Evolutionary conservation across 805 yeast species (phyloP), one percentile per base, ranked within the genome.

Genomic region (Sugiyamaella valdiviana): DNA sequence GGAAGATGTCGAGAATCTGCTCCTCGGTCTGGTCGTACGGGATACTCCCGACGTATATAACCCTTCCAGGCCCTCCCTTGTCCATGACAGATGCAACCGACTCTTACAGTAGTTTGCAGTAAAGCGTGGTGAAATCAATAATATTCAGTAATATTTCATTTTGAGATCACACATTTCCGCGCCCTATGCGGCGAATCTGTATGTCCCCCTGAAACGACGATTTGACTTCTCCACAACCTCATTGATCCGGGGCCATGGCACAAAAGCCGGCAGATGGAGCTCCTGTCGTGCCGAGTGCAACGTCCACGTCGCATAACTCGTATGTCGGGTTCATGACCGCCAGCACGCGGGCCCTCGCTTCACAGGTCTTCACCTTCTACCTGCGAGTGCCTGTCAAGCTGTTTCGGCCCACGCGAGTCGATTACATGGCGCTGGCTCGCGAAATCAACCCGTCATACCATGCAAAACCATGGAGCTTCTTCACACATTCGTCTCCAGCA

Each of bases 1-100:
- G 73, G 52, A 95, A 95, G 12, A 91, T 78, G 54, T 86, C 95
- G 56, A 78, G 67, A n/a, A 91, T 83, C 64, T 90, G 97, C 58
- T 88, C 95, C 63, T 91, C 98, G 0, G 96, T 85, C 61, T 85
- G 88, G 60, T 91, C 97, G 62, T 82, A 88, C 1, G 98, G 98
- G 36, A 91, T 85, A 14, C 87, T 83, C 2, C 96, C 95, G 38
- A 90, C 78, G 59, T 85, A 85, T 2, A 88, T 83, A 29, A 77
- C 78, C 58, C 57, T 53, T 23, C 53, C 38, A 17, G 53, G 26
- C 16, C 42, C 46, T 3, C 21, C 26, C 3, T 15, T 26, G 7
- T 10, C 29, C 6, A 24, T 24, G 29, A 24, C 6, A 24, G 29
- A 6, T 6, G 10, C 29, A 24, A 24, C 6, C 10, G 29, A 24